Base-by-base conservation (phyloP, 495 filamentous ascomycete genomes). In the Tuber magnatum region DNA sequence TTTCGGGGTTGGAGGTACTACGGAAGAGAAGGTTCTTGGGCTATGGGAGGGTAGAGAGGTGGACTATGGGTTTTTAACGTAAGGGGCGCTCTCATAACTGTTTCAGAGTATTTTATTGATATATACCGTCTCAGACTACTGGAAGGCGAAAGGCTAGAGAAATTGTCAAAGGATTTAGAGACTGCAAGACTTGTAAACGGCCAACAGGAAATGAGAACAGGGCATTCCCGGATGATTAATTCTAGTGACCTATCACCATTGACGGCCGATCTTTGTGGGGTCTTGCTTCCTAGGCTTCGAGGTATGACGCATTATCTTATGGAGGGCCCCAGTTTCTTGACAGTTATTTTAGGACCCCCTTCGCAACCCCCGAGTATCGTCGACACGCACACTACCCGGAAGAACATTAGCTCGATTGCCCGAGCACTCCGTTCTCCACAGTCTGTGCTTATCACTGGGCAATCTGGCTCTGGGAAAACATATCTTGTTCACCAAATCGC, bases 401-500 rank as follows among this genome's bases (percentile, higher is more conserved):
- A 82, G 41, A 98, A 98, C 75, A 83, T 96, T 71, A 87, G 88
- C 72, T 85, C 82, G 14, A 88, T 97, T 75, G 90, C 92, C 20
- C 82, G 83, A 39, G 87, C 90, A 41, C 84, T 98, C 38, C 88
- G 91, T 48, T 84, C 84, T 1, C 81, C 88, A 8, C 87, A 89
- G 1, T 92, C 95, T 16, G 85, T 97, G 40, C 85, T 99, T 70
- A 85, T 98, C 3, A 89, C 93, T 70, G 96, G 96, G 14, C 84
- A 93, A 28, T 88, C 94, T 5, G 94, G 96, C 56, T 91, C 92
- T 32, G 96, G 96, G 40, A 99, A 99, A 84, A 97, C 94, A 5
- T 90, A 90, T 5, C 80, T 94, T 41, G 88, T 94, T n/a, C 91
- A 92, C 82, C 91, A 97, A 77, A 87, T 94, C 76, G 94, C 96